Evolutionary conservation across 345 rosid species (phyloP), one percentile per base, ranked within the genome.

Genomic region (Adansonia digitata): DNA sequence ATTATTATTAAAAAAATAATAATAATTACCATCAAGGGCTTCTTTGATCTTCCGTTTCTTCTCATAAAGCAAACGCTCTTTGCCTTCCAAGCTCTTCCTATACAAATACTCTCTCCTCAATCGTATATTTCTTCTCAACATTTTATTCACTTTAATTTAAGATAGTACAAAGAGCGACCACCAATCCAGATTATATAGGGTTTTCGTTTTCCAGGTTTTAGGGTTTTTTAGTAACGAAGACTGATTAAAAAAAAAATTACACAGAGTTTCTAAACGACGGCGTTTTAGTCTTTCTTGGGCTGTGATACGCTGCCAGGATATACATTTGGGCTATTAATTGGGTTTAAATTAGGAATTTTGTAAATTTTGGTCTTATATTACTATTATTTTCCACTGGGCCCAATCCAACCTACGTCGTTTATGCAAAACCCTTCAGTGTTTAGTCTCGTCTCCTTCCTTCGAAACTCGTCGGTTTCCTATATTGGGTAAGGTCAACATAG

Each of bases 71-170:
- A 75, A 45, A 49, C 96, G 88, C 78, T 93, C 98, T 76, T 91
- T 91, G 64, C 98, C 96, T 85, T 95, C 99, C 82, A 95, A 86
- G 79, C 86, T 95, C 77, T 95, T 95, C 81, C 94, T 75, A 82
- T 93, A 95, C 78, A 95, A 74, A 81, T 91, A 95, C 80, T 95
- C 99, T 51, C 92, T 84, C 71, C 94, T 82, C 75, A 90, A 74
- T 69, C 99, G 80, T 15, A 90, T 81, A 82, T 93, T 90, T 64
- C 99, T 85, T 1, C 96, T 89, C 77, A 85, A 76, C 98, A 92
- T 91, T 57, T 49, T 42, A 42, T 42, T 63, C 9, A n/a, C 14
- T n/a, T 37, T 37, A 63, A 9, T 10, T 13, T 31, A 29, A 13
- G 6, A 17, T 61, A 61, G 7, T 15, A 0, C 2, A 34, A 17